Evolutionary conservation across 257 asterid species (phyloP).

Genomic region (Gentiana straminea): DNA sequence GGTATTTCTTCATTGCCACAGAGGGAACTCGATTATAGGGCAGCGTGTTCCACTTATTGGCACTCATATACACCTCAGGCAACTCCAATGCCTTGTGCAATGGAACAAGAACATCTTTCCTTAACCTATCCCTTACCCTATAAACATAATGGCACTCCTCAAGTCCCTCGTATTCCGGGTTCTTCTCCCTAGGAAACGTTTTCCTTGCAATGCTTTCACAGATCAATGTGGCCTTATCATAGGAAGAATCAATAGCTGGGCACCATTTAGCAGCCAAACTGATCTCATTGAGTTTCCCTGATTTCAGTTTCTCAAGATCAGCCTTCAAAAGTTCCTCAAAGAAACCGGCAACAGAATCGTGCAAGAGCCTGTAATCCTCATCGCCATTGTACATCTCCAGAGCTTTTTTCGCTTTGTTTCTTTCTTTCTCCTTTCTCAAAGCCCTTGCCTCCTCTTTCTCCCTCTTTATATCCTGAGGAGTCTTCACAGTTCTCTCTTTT

Average conservation of each 20-base stretch:
- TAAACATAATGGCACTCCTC: slow-evolving; percentile 33
- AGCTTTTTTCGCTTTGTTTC: slow-evolving; percentile 24
- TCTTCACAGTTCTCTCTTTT: slow-evolving; percentile 6
- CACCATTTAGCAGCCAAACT: slow-evolving; percentile 56
- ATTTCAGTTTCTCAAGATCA: slow-evolving; percentile 28
- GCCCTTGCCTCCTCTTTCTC: slow-evolving; percentile 27
- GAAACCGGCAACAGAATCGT: slow-evolving; percentile 25
- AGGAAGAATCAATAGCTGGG: slow-evolving; percentile 45
- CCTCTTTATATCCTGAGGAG: slow-evolving; percentile 10
- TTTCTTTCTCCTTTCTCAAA: slow-evolving; percentile 19
- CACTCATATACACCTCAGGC: slow-evolving; percentile 60
- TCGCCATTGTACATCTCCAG: slow-evolving; percentile 25
- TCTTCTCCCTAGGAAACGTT: slow-evolving; percentile 28
- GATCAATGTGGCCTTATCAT: slow-evolving; percentile 39
- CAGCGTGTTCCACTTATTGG: slow-evolving; percentile 32
- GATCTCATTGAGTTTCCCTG: slow-evolving; percentile 19
- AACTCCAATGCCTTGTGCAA: slow-evolving; percentile 34
- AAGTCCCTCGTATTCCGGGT: slow-evolving; percentile 17
- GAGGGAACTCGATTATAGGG: slow-evolving; percentile 43
- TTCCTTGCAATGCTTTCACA: slow-evolving; percentile 34
- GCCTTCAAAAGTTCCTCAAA: slow-evolving; percentile 30
- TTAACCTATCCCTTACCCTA: slow-evolving; percentile 38
- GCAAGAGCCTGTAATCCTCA: slow-evolving; percentile 27
- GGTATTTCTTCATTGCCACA: slow-evolving; percentile 47
- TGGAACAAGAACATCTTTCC: slow-evolving; percentile 51